Evolutionary conservation across 1,139 yeast species (phyloP), one percentile per base, ranked within the genome.

Genomic region (Eremothecium sinecaudum): DNA sequence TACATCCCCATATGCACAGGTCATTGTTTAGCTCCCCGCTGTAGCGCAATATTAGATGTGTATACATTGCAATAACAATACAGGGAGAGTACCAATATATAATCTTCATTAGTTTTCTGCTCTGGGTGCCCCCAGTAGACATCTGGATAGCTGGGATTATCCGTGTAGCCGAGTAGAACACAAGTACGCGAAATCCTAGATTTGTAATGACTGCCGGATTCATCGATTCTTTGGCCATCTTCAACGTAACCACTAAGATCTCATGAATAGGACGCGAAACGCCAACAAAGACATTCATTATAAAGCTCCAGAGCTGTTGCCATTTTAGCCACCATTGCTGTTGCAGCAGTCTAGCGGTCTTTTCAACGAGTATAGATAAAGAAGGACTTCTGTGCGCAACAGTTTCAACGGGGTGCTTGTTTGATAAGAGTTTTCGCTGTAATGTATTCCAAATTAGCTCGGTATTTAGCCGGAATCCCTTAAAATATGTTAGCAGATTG

Each of bases 21-120:
- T 73, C 72, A n/a, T 70, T 64, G 19, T 64, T 81, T 39, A 83
- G 64, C 50, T 79, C 81, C 28, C 87, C 87, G 37, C 81, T 76
- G 51, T 84, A 87, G 64, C 83, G 94, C 68, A 90, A 71, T 71
- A 90, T 79, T 49, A 90, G 63, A 57, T 90, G 95, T 3, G 97
- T 84, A 61, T 90, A 90, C 38, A 90, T 94, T 1, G 95, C 94
- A 42, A 87, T 86, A 32, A 90, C 75, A 42, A 90, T 77, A 57
- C 95, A 83, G 2, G 98, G 97, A 11, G 94, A 81, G 59, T 83
- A 87, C 21, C 94, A 77, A 53, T 86, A 83, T 25, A 86, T 70
- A 41, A 82, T 61, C 45, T 69, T 69, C 58, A 79, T 69, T 27
- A 71, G 62, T 18, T 50, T 42, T 33, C 53, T 48, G 67, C 65